A percentile compares a stretch with the other conserved stretches of the same genome.
These are phyloP conservation scores for Micractinium conductrix DNA, from an alignment of 139 green algal genomes.

Conservation along the genomic window DNA sequence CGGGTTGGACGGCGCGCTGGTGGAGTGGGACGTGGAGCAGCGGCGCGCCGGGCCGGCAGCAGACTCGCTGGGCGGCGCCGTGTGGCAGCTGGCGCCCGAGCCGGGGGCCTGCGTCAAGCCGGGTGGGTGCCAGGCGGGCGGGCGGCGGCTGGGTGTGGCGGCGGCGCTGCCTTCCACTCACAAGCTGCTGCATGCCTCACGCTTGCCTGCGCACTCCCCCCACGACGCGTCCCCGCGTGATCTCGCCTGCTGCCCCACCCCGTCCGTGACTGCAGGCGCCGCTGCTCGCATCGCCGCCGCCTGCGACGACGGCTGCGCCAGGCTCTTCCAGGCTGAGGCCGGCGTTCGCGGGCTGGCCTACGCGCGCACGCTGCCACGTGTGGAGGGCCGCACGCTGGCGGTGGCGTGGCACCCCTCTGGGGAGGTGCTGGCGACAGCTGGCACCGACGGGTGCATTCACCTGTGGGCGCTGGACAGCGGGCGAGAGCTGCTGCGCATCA, in stretches of 20 bases:
- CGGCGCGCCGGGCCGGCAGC: not conserved
- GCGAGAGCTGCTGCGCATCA: conserved; percentile 80
- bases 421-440: conserved; percentile 62
- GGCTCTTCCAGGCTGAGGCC: conserved; percentile 75
- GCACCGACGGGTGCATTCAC: conserved; percentile 76
- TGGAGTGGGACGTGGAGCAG: conserved; percentile 72
- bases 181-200: too few species aligned
- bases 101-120: conserved; percentile 42
- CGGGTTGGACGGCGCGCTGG: conserved; percentile 77
- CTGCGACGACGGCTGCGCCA: conserved; percentile 90
- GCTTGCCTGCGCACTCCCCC: too few species aligned
- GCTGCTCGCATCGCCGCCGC: conserved; percentile 73
- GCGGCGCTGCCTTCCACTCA: too few species aligned
- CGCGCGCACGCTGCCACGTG: conserved; percentile 59
- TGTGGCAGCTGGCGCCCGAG: conserved; percentile 81
- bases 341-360: conserved; percentile 54
- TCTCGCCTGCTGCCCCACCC: not conserved
- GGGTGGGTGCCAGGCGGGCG: not conserved
- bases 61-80: conserved; percentile 86
- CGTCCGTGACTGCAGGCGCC: not conserved
- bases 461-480: conserved; percentile 63
- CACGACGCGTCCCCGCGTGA: not conserved
- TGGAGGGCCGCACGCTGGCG: conserved; percentile 71
- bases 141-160: not conserved
- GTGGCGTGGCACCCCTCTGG: conserved; percentile 83